Conservation (phyloP, 768 basidiomycete species). For the Russula lepida region DNA sequence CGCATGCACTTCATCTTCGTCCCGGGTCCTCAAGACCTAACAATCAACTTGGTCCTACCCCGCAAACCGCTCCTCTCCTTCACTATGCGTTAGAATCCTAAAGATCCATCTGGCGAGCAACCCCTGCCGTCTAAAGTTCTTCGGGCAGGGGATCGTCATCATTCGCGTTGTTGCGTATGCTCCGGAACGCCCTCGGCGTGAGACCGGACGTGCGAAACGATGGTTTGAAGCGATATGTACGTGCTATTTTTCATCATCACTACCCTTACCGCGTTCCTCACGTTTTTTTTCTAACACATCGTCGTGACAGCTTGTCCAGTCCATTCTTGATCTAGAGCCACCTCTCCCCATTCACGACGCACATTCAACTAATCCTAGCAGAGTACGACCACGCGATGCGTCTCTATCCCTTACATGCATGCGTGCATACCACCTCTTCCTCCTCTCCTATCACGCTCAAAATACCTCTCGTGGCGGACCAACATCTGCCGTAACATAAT, state of each 20-base stretch:
- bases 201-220: slow-evolving; percentile 71
- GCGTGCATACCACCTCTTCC: slow-evolving; percentile 39
- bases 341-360: slow-evolving; percentile 76
- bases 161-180: slow-evolving; percentile 93
- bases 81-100: slow-evolving; percentile 63
- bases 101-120: slow-evolving; percentile 80
- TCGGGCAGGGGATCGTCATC: slow-evolving; percentile 90
- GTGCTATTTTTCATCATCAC: no score
- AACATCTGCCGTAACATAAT: no score
- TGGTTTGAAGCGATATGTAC: no score
- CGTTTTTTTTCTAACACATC: neutral
- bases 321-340: slow-evolving; percentile 93
- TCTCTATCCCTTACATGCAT: slow-evolving; percentile 88
- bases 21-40: no score
- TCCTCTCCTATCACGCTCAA: no score
- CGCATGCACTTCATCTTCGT: slow-evolving; percentile 88
- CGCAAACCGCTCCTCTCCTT: slow-evolving; percentile 74
- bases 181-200: slow-evolving; percentile 82
- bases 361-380: slow-evolving; percentile 78
- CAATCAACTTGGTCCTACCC: slow-evolving; percentile 74
- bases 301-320: slow-evolving; percentile 84
- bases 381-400: slow-evolving; percentile 90
- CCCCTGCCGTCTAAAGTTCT: slow-evolving; percentile 91
- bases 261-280: neutral
- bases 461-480: no score